Base-by-base conservation (phyloP, 495 filamentous ascomycete species). In the Entonaema liquescens region DNA sequence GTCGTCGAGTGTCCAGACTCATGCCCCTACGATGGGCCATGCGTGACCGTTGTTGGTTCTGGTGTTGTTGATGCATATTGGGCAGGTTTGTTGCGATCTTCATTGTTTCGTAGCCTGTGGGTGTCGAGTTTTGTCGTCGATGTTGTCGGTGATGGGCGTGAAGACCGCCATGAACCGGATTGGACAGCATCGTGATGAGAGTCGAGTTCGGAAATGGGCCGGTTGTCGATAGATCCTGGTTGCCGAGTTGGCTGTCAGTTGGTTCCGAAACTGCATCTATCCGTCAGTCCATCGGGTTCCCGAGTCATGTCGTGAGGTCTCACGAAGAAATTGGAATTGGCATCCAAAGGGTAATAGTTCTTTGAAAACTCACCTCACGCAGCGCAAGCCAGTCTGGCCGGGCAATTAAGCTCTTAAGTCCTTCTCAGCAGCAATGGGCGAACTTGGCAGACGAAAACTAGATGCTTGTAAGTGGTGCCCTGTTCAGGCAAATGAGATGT, bases 111-210 rank as follows among this genome's bases (percentile, higher is more conserved):
- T 90, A 91, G 71, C 84, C 86, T 64, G 87, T 87, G 63, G 93
- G 93, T 74, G 92, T 95, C 74, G 93, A 97, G 75, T 93, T 90
- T 83, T 95, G 93, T 78, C 93, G 92, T 77, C 92, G 88, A 81
- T 97, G 93, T 83, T 88, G 88, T 77, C 88, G 87, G 76, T 88
- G 88, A 80, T 89, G 90, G 73, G 84, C 82, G 70, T 92, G 88
- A 80, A 91, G 84, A 82, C 80, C 88, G 79, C 84, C 87, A 17
- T 76, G 64, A 62, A 73, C 67, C 70, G 88, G 85, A 82, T 91
- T 88, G 78, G 91, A 91, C 88, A 94, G 87, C 92, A 95, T 94
- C 78, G 82, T 86, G 79, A 80, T 85, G 84, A 71, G 84, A 81
- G 86, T 81, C 63, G 87, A 89, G 86, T 86, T 86, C 87, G 87